Evolutionary conservation across 2,329 filamentous ascomycete species (phyloP).

Genomic region (Apiospora hydei): DNA sequence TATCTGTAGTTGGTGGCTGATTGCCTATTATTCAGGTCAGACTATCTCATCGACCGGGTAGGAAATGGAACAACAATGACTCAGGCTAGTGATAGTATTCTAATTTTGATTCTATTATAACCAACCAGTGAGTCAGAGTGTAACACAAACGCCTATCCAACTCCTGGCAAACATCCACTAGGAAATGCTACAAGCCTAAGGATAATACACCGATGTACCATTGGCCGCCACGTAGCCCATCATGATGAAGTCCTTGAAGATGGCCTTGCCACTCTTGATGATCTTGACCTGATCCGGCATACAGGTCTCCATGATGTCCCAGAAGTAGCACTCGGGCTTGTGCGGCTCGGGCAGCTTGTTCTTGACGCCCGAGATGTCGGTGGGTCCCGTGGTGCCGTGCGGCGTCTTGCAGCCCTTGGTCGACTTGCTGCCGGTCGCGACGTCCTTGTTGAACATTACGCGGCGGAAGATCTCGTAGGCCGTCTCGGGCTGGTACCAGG

Average conservation of each 20-base stretch:
- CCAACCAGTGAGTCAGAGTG: background rate
- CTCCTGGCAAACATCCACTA: too few relatives aligned
- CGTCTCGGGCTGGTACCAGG: conserved; percentile 56
- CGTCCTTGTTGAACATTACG: conserved; percentile 52
- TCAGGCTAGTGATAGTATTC: too few relatives aligned
- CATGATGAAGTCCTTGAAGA: conserved; percentile 24
- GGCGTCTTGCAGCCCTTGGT: conserved; percentile 8
- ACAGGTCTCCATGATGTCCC: conserved; percentile 28
- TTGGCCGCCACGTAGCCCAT: conserved; percentile 21
- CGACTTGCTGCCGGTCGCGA: conserved; percentile 52
- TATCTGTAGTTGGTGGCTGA: too few relatives aligned
- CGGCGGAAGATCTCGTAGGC: conserved; percentile 59
- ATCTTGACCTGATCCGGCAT: background rate
- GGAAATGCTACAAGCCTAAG: background rate
- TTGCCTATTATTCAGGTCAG: too few relatives aligned
- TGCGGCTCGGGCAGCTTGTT: conserved; percentile 7
- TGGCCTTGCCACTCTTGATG: conserved; percentile 23
- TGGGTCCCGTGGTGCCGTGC: conserved; percentile 14
- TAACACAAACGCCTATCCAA: background rate
- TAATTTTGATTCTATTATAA: too few relatives aligned
- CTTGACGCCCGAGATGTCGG: conserved; percentile 19
- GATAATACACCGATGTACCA: conserved; percentile 21
- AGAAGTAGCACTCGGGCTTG: conserved; percentile 27
- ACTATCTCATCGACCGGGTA: too few relatives aligned
- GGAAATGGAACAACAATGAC: too few relatives aligned